Evolutionary conservation across 176 grass and related monocot species (phyloP).

Genomic region (Raddia guianensis): DNA sequence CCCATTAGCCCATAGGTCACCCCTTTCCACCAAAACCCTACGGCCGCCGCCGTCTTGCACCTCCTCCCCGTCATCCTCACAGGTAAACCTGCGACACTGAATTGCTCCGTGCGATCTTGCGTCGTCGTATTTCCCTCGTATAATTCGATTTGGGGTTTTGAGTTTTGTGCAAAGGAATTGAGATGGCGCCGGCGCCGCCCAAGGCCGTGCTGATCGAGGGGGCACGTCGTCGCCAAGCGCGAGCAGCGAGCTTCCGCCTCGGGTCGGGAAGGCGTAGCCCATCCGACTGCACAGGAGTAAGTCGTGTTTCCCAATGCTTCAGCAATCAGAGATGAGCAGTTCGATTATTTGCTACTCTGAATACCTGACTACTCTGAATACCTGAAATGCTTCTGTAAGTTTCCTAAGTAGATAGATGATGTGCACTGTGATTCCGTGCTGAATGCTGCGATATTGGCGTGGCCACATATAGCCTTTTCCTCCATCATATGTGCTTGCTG

Average conservation of each 20-base stretch:
- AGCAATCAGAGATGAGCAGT: background rate
- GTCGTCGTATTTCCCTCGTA: background rate
- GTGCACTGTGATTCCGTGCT: background rate
- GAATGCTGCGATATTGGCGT: background rate
- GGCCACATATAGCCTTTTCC: background rate
- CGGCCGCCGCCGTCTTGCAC: background rate
- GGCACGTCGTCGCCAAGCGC: conserved; percentile 47
- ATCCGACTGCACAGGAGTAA: conserved; percentile 47
- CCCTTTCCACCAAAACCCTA: background rate
- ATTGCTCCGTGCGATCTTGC: background rate
- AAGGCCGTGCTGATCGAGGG: conserved; percentile 47
- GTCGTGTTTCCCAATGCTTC: background rate
- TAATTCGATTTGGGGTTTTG: background rate
- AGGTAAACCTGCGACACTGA: background rate
- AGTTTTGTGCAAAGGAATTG: conserved; percentile 3
- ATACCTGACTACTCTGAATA: too few species aligned
- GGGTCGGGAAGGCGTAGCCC: background rate
- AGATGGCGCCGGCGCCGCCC: conserved; percentile 43
- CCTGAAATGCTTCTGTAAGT: background rate
- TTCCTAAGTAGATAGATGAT: background rate
- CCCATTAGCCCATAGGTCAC: background rate
- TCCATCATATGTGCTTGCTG: background rate
- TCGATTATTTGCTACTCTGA: background rate
- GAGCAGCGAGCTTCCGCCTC: conserved; percentile 37
- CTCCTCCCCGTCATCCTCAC: background rate